These are phyloP conservation scores for Huntiella savannae DNA, from an alignment of 2,329 filamentous ascomycete species.

Conservation along the genomic window DNA sequence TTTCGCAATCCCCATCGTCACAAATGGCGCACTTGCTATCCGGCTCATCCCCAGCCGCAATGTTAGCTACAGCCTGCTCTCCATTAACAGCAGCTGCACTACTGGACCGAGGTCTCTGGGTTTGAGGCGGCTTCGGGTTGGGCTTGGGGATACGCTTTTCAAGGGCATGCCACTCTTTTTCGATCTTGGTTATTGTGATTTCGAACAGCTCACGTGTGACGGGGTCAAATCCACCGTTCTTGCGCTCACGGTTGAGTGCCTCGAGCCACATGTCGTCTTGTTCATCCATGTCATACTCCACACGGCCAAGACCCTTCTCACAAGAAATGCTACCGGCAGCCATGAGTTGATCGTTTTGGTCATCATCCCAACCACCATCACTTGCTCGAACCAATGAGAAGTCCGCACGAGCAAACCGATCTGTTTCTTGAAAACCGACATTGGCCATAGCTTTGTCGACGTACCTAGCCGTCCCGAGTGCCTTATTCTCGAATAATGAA, in stretches of 20 bases:
- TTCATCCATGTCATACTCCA: slow-evolving; percentile 99
- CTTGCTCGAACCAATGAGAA: slow-evolving; percentile 47
- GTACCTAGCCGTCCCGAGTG: slow-evolving; percentile 69
- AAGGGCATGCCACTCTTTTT: slow-evolving; percentile 93
- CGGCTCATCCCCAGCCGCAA: slow-evolving; percentile 55
- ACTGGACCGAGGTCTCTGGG: slow-evolving; percentile 77
- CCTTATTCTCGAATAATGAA: slow-evolving; percentile 64
- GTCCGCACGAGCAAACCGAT: slow-evolving; percentile 66
- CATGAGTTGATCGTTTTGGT: slow-evolving; percentile 16
- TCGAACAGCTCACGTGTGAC: slow-evolving; percentile 92
- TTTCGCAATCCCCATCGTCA: slow-evolving; percentile 98
- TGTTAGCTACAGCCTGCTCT: slow-evolving; percentile 44
- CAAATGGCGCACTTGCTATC: slow-evolving; percentile 96
- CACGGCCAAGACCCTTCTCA: slow-evolving; percentile 44
- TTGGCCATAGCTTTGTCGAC: slow-evolving; percentile 94
- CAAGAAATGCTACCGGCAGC: slow-evolving; percentile 17
- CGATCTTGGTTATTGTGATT: slow-evolving; percentile 95
- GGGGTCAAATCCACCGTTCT: slow-evolving; percentile 52
- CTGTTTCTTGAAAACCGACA: slow-evolving; percentile 88
- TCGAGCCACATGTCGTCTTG: slow-evolving; percentile 95
- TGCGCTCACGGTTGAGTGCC: slow-evolving; percentile 59
- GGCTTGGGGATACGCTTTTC: slow-evolving; percentile 95
- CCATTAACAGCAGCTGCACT: slow-evolving; percentile 91
- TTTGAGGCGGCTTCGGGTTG: slow-evolving; percentile 89
- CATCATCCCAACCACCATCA: slow-evolving; percentile 40